Evolutionary conservation across 1,284 basidiomycete genomes (phyloP), one percentile per base, ranked within the genome.

Genomic region (Coniophora puteana): DNA sequence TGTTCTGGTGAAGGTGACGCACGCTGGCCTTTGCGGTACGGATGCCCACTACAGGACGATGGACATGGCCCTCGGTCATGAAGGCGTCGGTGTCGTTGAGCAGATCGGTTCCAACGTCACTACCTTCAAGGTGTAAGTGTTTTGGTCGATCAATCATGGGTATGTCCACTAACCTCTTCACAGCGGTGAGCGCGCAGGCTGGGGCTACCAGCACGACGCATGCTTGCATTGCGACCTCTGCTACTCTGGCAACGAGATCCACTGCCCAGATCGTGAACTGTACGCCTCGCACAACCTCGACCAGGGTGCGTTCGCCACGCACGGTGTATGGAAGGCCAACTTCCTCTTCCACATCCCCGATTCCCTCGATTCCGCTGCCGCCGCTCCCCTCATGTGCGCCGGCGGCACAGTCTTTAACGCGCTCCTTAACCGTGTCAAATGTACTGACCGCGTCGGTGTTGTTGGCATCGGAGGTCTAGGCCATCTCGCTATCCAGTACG

Each of bases 21-120:
- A 69, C 37, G 66, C 63, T 8, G 69, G 68, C 4, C 24, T 68
- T 5, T 78, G 76, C 41, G 72, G 69, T 41, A 74, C 72, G 6
- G 78, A 80, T 53, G 61, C 73, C 20, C 66, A 65, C 36, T 58
- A 50, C 49, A 55, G 51, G 44, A 11, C 29, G 10, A 30, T 4
- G 10, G 57, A 59, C 33, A 65, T 66, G 45, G 63, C 63, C n/a
- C 59, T 68, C 30, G 62, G 67, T 7, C 63, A 66, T 22, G 64
- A 66, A 47, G 63, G 65, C 7, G 40, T 58, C 1, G 66, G 55
- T 4, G 13, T 61, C 14, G 57, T 66, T 11, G 36, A 63, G 26
- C 40, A 57, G 13, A 41, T 66, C 23, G 65, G 63, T 2, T 36
- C 37, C 3, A 33, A 43, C 10, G 63, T 67, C 16, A 40, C 43